Base-by-base conservation (phyloP, 202 grass and related monocot species). In the Digitaria exilis region DNA sequence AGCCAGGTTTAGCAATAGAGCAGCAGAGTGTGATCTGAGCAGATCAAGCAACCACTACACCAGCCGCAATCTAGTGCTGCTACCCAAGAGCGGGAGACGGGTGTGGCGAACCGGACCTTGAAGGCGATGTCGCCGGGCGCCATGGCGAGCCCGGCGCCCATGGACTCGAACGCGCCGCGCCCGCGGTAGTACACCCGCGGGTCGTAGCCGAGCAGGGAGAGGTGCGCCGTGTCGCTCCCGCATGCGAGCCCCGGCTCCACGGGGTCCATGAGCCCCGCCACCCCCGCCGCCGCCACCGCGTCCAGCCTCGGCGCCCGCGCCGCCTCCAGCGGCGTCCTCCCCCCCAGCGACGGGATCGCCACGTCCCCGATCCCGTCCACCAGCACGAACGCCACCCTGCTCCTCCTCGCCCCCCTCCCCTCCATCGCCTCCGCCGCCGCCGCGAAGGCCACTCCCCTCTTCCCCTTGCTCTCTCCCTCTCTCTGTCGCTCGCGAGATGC, bases 161-260 rank as follows among this genome's bases (percentile, higher is more conserved):
- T 98, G 26, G 93, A 98, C 83, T 98, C 93, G 84, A 98, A 98
- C 24, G 96, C 93, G 44, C 93, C 96, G 57, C 96, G 87, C 16
- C 96, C 91, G 10, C 87, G 96, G 70, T 95, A 98, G 85, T 98
- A 98, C 32, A 89, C 83, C 9, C 96, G 88, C 9, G 96, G 96
- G 71, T 94, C 85, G 56, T 98, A 98, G 18, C 96, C 96, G 34
- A 95, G 87, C 44, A 95, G 76, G 43, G 93, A 98, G 24, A 98
- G 96, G 80, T 98, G 96, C 39, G 93, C 93, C 10, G 96, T 98
- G 85, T 98, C 93, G 84, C 93, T 98, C 6, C 96, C 96, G 77
- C 93, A 98, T 43, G 90, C 87, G 65, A 98, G 80, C 34, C 96
- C 89, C 0, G 96, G 88, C 56, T 96, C 96, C 41, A 98, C 93